phyloP scores from a whole-genome alignment of 306 rosid genomes.

The Prunus mume region DNA sequence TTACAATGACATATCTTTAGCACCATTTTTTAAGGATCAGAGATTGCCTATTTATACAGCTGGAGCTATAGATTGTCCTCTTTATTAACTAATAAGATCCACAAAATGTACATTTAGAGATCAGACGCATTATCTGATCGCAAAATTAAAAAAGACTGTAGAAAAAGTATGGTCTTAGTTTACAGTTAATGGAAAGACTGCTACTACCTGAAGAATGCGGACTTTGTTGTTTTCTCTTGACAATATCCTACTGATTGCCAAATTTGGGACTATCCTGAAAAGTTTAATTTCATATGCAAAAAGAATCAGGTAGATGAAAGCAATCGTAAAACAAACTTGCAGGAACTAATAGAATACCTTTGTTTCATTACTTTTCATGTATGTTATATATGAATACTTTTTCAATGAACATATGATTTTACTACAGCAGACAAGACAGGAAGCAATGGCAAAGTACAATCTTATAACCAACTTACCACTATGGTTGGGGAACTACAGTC shows the following conservation, averaged over 20 bases:
- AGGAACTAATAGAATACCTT: background rate
- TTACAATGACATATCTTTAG: background rate
- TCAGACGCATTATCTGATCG: background rate
- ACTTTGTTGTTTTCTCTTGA: slow-evolving; percentile 93
- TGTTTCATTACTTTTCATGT: background rate
- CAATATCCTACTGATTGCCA: slow-evolving; percentile 87
- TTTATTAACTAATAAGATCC: background rate
- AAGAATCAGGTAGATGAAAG: slow-evolving; percentile 20
- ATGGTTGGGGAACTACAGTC: background rate
- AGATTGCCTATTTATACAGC: background rate
- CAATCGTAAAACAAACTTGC: slow-evolving; percentile 3
- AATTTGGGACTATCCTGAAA: slow-evolving; percentile 89
- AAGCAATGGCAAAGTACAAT: background rate
- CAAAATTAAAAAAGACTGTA: background rate
- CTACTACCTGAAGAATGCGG: slow-evolving; percentile 88
- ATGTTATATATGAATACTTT: background rate
- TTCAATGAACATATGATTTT: background rate
- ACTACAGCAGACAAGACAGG: background rate
- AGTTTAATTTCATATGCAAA: slow-evolving; percentile 8
- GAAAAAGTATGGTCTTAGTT: background rate
- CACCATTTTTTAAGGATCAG: slow-evolving; percentile 1
- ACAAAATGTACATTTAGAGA: background rate
- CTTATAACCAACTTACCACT: background rate
- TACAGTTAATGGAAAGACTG: background rate
- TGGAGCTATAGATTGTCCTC: background rate